Conservation (phyloP, 176 grass and related monocot species). For the Guadua angustifolia region DNA sequence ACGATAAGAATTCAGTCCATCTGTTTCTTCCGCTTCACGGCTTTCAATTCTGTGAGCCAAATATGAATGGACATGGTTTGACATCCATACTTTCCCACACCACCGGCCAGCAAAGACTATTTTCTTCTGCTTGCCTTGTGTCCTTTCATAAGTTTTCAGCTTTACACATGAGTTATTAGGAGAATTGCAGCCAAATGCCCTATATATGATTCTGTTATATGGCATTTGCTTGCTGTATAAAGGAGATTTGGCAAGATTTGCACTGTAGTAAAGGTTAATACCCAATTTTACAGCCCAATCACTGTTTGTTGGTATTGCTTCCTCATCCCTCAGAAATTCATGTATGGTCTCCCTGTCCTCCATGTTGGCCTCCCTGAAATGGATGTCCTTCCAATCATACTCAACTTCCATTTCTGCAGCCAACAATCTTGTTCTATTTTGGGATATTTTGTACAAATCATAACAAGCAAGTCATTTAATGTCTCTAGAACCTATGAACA, state of each 20-base stretch:
- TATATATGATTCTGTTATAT: constrained; percentile 83
- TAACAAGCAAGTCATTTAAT: constrained; percentile 40
- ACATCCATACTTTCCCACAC: constrained; percentile 93
- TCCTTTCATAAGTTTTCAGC: constrained; percentile 54
- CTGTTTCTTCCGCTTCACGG: constrained; percentile 43
- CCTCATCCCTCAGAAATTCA: constrained; percentile 69
- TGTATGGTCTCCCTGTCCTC: constrained; percentile 66
- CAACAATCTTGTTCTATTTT: constrained; percentile 86
- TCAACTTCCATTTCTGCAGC: constrained; percentile 66
- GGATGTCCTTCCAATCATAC: constrained; percentile 73
- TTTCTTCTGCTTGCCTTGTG: constrained; percentile 66
- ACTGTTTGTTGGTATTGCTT: constrained; percentile 66
- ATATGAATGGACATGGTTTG: constrained; percentile 81
- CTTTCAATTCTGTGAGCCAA: constrained; percentile 57
- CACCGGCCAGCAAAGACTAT: constrained; percentile 66
- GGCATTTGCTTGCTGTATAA: constrained; percentile 85
- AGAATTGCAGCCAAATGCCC: constrained; percentile 70
- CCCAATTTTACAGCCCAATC: constrained; percentile 98
- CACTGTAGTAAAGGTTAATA: constrained; percentile 93
- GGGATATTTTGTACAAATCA: constrained; percentile 75
- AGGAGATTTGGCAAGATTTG: constrained; percentile 87
- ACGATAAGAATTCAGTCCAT: constrained; percentile 21
- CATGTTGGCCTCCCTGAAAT: constrained; percentile 66
- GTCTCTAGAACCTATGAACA: constrained; percentile 38
- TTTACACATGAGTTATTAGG: constrained; percentile 51